These are phyloP conservation scores for Cerioporus squamosus DNA, from an alignment of 1,284 basidiomycete species.

Conservation along the genomic window DNA sequence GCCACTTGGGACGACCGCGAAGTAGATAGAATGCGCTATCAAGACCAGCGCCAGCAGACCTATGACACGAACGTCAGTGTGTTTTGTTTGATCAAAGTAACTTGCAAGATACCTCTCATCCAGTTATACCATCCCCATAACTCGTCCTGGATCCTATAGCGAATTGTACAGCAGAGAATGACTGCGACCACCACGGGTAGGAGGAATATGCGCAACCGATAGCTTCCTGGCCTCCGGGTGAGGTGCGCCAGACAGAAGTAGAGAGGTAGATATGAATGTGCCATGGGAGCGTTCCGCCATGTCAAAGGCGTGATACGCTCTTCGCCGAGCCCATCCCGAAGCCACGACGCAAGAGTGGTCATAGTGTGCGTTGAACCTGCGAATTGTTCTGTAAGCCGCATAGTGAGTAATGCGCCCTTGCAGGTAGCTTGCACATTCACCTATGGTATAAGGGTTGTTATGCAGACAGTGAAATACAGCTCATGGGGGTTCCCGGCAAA, in stretches of 20 bases:
- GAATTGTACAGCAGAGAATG: conserved; percentile 57
- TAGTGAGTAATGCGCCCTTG: not conserved
- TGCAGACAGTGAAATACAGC: too few relatives aligned
- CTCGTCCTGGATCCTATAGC: conserved; percentile 54
- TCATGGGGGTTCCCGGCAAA: too few relatives aligned
- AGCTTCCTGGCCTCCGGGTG: conserved; percentile 65
- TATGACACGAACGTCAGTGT: conserved; percentile 17
- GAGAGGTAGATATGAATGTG: conserved; percentile 55
- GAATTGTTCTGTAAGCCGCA: not conserved
- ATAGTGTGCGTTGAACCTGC: not conserved
- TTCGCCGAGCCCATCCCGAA: not conserved
- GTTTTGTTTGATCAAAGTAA: not conserved
- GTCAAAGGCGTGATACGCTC: conserved; percentile 45
- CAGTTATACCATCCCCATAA: conserved; percentile 68
- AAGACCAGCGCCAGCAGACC: conserved; percentile 30
- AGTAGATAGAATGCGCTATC: conserved; percentile 57
- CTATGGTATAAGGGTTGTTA: not conserved
- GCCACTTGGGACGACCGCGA: conserved; percentile 54
- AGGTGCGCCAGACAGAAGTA: conserved; percentile 72
- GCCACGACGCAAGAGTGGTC: not conserved
- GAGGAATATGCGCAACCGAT: conserved; percentile 58
- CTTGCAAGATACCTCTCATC: conserved; percentile 54
- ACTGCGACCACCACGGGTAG: conserved; percentile 57
- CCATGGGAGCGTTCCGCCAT: conserved; percentile 44
- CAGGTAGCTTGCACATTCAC: not conserved